Base-by-base conservation (phyloP, 148 eudicot genomes). In the Cornus controversa region DNA sequence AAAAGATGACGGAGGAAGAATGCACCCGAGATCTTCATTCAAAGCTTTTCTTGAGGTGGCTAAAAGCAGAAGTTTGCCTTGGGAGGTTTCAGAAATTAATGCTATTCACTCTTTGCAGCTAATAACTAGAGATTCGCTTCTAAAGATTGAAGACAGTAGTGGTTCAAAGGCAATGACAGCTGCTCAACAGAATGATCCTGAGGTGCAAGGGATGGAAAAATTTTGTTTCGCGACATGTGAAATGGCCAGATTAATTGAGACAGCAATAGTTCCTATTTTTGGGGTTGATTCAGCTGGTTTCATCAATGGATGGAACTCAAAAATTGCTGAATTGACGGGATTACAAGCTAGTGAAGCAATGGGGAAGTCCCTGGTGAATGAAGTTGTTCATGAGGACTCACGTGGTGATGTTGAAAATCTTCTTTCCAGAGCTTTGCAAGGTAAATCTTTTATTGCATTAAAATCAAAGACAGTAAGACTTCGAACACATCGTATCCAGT, bases 51-150 rank as follows among this genome's bases (percentile, higher is more conserved):
- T 84, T 71, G 85, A 87, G 78, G 85, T 82, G 18, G 84, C 64
- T 16, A 87, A 80, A 65, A 77, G 68, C 31, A 27, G 76, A 63
- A 87, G 89, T 67, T 71, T 82, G 78, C 87, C 89, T 34, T 87
- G 87, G 89, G 89, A 84, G 79, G 40, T 40, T 58, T 27, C 80
- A 1, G 89, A 84, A 65, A 77, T 84, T 27, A 80, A 84, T 81
- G 89, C 79, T 0, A 84, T 87, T 77, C 84, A 84, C 62, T 82
- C 89, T 77, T 69, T 87, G 85, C 89, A 84, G 78, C 45, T 87
- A 65, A 82, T 84, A 34, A 58, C 84, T 80, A 77, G 87, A 70
- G 82, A 82, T 71, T 76, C 77, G 0, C 72, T 78, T 57, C 79
- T 23, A 37, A 73, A 77, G 42, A 47, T 42, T 68, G 76, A 77